Evolutionary conservation across 23 red algal genomes (phyloP).

Genomic region (Agarophyton chilense): DNA sequence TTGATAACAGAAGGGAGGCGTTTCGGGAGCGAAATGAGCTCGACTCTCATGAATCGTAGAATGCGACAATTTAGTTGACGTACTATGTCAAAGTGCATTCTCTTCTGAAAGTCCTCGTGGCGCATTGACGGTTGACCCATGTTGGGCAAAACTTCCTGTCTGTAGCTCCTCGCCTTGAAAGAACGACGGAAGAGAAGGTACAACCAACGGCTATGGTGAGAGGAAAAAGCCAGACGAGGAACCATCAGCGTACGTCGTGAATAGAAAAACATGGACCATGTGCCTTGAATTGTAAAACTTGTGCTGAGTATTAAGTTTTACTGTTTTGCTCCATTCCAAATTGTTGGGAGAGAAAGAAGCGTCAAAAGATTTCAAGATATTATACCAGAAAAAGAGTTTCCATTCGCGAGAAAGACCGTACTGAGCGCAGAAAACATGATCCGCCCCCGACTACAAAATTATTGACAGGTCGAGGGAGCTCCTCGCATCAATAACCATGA

Average conservation of each 20-base stretch:
- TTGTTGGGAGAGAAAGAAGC: too few species aligned
- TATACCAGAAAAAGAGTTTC: too few species aligned
- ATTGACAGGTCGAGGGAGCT: too few species aligned
- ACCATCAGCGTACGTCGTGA: constrained; percentile 3
- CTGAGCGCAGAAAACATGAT: too few species aligned
- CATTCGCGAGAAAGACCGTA: too few species aligned
- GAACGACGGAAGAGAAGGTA: neutral
- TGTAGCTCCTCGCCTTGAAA: neutral
- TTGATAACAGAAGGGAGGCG: neutral
- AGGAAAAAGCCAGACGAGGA: neutral
- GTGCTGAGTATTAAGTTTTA: too few species aligned
- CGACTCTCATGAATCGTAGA: neutral
- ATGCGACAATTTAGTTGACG: neutral
- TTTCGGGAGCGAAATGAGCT: too few species aligned
- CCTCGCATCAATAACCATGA: too few species aligned
- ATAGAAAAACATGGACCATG: neutral
- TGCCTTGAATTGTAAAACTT: too few species aligned
- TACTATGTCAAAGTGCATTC: neutral
- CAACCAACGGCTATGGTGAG: neutral
- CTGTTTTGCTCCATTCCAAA: too few species aligned
- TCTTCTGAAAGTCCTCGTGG: neutral
- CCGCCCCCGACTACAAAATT: too few species aligned
- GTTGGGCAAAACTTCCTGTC: neutral
- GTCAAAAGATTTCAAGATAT: too few species aligned
- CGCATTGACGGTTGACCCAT: neutral